A percentile compares a stretch with the other conserved stretches of the same genome.
Evolutionary conservation across 164 flowering plant genomes (phyloP).

Genomic region (Hamamelis virginiana): DNA sequence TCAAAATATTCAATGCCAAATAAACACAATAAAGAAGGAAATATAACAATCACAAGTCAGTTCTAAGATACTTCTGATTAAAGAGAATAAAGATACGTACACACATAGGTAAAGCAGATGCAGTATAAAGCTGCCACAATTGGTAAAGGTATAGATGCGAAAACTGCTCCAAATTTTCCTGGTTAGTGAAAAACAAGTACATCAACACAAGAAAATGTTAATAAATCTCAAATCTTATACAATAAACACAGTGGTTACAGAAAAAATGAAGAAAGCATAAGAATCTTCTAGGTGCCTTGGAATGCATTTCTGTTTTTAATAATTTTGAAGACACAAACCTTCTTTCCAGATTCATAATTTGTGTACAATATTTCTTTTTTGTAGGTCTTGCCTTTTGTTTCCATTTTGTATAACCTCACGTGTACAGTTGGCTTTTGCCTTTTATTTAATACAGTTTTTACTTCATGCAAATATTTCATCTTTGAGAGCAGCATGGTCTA

Average conservation of each 20-base stretch:
- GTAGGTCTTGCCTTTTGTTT: no score
- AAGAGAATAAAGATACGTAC: slow-evolving; percentile 33
- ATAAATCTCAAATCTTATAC: background rate
- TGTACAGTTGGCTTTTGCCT: no score
- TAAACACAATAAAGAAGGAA: no score
- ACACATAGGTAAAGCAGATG: slow-evolving; percentile 54
- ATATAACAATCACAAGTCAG: background rate
- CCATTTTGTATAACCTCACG: no score
- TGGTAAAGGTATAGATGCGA: slow-evolving; percentile 48
- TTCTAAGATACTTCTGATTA: background rate
- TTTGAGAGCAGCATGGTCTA: background rate
- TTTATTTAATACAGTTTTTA: background rate
- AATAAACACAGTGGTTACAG: background rate
- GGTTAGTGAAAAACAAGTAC: slow-evolving; percentile 5
- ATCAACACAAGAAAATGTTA: background rate
- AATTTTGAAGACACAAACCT: no score
- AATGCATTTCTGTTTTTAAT: no score
- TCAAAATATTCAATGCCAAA: no score
- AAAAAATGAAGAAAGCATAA: background rate
- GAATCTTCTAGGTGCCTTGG: background rate
- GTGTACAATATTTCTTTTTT: background rate
- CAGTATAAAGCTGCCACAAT: slow-evolving; percentile 48
- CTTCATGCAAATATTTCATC: background rate
- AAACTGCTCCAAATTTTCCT: slow-evolving; percentile 51
- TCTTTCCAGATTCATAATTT: background rate